phyloP scores from a whole-genome alignment of 2,329 filamentous ascomycete species.

The Arthrobotrys musiformis region DNA sequence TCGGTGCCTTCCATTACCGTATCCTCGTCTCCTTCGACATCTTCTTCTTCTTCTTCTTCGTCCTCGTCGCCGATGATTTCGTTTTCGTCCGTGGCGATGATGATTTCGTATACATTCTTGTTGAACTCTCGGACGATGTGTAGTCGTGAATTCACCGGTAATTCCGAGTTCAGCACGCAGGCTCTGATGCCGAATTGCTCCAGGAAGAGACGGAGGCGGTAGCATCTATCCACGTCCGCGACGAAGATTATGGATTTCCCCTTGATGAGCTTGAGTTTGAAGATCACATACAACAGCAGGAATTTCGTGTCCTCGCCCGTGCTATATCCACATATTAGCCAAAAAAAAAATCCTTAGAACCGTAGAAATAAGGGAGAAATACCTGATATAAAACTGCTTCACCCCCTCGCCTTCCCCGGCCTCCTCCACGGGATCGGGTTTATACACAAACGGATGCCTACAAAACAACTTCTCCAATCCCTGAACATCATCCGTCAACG shows the following conservation, averaged over 20 bases:
- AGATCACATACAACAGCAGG: slow-evolving; percentile 88
- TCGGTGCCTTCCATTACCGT: slow-evolving; percentile 63
- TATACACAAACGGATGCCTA: slow-evolving; percentile 79
- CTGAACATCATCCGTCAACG: slow-evolving; percentile 86
- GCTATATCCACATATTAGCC: slow-evolving; percentile 62
- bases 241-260: slow-evolving; percentile 90
- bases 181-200: slow-evolving; percentile 97
- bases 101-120: slow-evolving; percentile 94
- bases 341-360: no score
- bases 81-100: slow-evolving; percentile 93
- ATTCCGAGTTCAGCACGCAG: slow-evolving; percentile 91
- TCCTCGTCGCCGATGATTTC: slow-evolving; percentile 79
- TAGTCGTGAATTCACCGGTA: slow-evolving; percentile 90
- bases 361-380: slow-evolving; percentile 60
- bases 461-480: slow-evolving; percentile 87
- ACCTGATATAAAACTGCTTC: slow-evolving; percentile 87
- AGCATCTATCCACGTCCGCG: slow-evolving; percentile 86
- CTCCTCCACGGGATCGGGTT: slow-evolving; percentile 74
- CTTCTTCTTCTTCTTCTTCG: slow-evolving; percentile 25
- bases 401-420: slow-evolving; percentile 78
- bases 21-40: slow-evolving; percentile 24
- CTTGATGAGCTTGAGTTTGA: slow-evolving; percentile 92
- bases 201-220: slow-evolving; percentile 91
- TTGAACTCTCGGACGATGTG: slow-evolving; percentile 99
- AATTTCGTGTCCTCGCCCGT: slow-evolving; percentile 99